phyloP scores from a whole-genome alignment of 495 filamentous ascomycete species.

The Evansstolkia leycettana region DNA sequence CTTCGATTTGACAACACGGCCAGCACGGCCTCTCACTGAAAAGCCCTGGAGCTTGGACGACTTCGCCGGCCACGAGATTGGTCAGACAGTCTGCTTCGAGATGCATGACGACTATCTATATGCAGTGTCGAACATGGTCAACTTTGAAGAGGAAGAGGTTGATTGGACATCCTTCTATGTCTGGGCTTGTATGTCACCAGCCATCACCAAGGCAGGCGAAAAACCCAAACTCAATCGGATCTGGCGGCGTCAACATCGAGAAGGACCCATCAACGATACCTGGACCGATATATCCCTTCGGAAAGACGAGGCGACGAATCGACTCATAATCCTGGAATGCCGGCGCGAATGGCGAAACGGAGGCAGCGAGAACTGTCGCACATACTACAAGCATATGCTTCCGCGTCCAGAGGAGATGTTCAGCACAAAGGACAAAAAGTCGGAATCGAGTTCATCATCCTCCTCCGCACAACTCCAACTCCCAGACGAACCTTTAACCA shows the following conservation, averaged over 20 bases:
- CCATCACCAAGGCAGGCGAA: constrained; percentile 8
- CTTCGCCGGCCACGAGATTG: constrained; percentile 36
- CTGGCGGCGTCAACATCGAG: constrained; percentile 56
- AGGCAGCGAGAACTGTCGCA: constrained; percentile 48
- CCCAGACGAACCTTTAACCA: constrained; percentile 19
- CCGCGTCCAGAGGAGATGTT: constrained; percentile 27
- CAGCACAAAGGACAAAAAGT: constrained; percentile 6
- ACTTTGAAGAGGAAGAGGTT: constrained; percentile 49
- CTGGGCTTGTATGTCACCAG: constrained; percentile 48
- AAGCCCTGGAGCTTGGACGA: too few relatives aligned
- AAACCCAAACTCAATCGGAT: constrained; percentile 28
- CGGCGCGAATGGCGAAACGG: constrained; percentile 57
- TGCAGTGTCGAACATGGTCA: constrained; percentile 53
- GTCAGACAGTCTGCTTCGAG: constrained; percentile 59
- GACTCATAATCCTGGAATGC: constrained; percentile 53
- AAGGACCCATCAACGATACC: constrained; percentile 67
- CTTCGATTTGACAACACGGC: constrained; percentile 32
- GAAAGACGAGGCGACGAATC: constrained; percentile 46
- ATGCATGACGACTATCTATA: constrained; percentile 60
- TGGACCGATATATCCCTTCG: constrained; percentile 59
- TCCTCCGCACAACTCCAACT: constrained; percentile 4
- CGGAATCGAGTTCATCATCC: not conserved
- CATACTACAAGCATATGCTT: constrained; percentile 54
- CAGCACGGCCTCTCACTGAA: too few relatives aligned
- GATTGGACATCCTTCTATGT: constrained; percentile 64